Evolutionary conservation across 139 green algal species (phyloP), one percentile per base, ranked within the genome.

Genomic region (Chlorella sp.): DNA sequence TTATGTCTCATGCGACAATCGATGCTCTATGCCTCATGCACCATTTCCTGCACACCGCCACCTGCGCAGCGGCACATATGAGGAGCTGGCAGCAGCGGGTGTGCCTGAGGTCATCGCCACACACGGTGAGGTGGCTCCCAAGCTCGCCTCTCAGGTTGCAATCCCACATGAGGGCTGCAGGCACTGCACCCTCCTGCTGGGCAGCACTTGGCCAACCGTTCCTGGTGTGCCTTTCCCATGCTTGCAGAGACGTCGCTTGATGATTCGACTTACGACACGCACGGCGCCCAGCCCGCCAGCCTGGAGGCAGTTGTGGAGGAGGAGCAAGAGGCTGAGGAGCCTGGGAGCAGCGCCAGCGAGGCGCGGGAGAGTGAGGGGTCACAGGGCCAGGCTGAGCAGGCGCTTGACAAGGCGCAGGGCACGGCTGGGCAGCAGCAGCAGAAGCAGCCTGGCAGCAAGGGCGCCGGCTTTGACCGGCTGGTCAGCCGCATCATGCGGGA

Each of bases 1-100:
- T n/a, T n/a, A n/a, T n/a, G n/a, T n/a, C n/a, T n/a, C n/a, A n/a
- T n/a, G n/a, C n/a, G n/a, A n/a, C n/a, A n/a, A n/a, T n/a, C n/a
- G n/a, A n/a, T n/a, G n/a, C n/a, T n/a, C n/a, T n/a, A n/a, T n/a
- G n/a, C n/a, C n/a, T n/a, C n/a, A n/a, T n/a, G n/a, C n/a, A n/a
- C 8, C 46, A 34, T 69, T 20, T 24, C 1, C 7, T 38, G 64
- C 32, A 17, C 5, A 0, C 28, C 32, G 9, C 30, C 64, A 41
- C 64, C 32, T 40, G 32, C 64, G 91, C 19, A 64, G 88, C 17
- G 95, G 91, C 34, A 88, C 88, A 9, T 96, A 92, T 82, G 78
- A 54, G 36, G 87, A 96, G 81, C 65, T 97, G 44, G 69, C 58
- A 13, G 79, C 62, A 11, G 65, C 84, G 43, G 82, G 72, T 14